Evolutionary conservation across 495 filamentous ascomycete species (phyloP), one percentile per base, ranked within the genome.

Genomic region (Penicillium bialowiezense): DNA sequence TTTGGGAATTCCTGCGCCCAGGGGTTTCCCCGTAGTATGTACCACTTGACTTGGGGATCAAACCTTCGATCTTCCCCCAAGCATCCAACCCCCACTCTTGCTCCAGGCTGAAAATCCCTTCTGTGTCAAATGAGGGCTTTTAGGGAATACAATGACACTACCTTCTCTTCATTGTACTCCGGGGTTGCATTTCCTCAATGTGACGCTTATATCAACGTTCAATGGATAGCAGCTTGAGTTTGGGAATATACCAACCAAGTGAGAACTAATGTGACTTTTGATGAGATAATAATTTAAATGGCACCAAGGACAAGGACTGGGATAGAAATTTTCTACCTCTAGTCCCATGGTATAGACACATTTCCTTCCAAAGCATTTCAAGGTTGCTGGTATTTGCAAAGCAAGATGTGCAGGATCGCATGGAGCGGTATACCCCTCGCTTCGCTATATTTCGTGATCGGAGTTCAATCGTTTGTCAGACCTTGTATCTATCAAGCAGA

Each of bases 401-500:
- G n/a, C 44, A 42, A 5, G 24, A 44, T 56, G 41, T 19, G 32
- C 33, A 42, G 15, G 38, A 20, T 36, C 15, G n/a, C 38, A 20
- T 41, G 41, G 41, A 34, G 29, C 9, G 19, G n/a, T 12, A 5
- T 28, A 12, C 24, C 14, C 32, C 3, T 40, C 35, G 23, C 33
- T 15, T 14, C 18, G 0, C 13, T 41, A 7, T 20, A 21, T 2
- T 33, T 50, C 3, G 19, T 47, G n/a, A 17, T 44, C 10, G 33
- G 37, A 29, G 38, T 33, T 17, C n/a, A 39, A 7, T 44, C 46
- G 21, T 60, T 48, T 36, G 23, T 42, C 32, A 51, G 14, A 26
- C 53, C 57, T 46, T 60, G 57, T 29, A 46, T 60, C 23, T 60
- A 60, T 26, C 53, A 55, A 41, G n/a, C 50, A 6, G 52, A 56